Base-by-base conservation (phyloP, 805 yeast genomes). In the Candida ipomoeae region DNA sequence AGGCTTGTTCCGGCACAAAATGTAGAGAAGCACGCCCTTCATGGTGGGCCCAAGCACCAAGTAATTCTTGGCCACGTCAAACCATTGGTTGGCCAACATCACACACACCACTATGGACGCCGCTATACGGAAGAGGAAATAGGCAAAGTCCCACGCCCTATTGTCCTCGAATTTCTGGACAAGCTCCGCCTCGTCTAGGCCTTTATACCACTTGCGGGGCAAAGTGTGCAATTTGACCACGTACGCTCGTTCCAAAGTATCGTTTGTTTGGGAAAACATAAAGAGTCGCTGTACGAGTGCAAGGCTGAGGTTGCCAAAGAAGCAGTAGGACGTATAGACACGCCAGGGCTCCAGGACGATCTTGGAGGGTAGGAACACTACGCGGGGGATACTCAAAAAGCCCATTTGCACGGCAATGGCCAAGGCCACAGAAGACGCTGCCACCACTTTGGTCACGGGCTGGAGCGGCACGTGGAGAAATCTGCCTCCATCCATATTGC, bases 1-100 rank as follows among this genome's bases (percentile, higher is more conserved):
- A 3, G 80, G 79, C 50, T 73, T 69, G 17, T 74, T 69, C 29
- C 80, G 66, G 3, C 82, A 69, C 74, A 80, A 73, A 29, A 80
- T 62, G 55, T 76, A 80, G 7, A 73, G 58, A 40, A 80, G 52
- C 6, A 66, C 58, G 29, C 66, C 68, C 37, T 62, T 62, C 26
- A 82, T 62, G 17, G 69, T 60, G 2, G 68, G 61, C 3, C 81
- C 80, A 43, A 73, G 55, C 26, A 62, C 60, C 15, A 73, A 44
- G 23, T 61, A 50, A 10, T 51, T 48, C 18, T 52, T 44, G n/a
- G 56, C 50, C 3, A 60, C 44, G 33, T 52, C 53, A 42, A 59
- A 54, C 54, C 57, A 50, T 3, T 46, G 53, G 14, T 47, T 34
- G 10, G 39, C 21, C 5, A 57, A 43, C 3, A 64, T 54, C 3